These are phyloP conservation scores for Termitomyces sp. DNA, from an alignment of 768 basidiomycete genomes.

Conservation along the genomic window DNA sequence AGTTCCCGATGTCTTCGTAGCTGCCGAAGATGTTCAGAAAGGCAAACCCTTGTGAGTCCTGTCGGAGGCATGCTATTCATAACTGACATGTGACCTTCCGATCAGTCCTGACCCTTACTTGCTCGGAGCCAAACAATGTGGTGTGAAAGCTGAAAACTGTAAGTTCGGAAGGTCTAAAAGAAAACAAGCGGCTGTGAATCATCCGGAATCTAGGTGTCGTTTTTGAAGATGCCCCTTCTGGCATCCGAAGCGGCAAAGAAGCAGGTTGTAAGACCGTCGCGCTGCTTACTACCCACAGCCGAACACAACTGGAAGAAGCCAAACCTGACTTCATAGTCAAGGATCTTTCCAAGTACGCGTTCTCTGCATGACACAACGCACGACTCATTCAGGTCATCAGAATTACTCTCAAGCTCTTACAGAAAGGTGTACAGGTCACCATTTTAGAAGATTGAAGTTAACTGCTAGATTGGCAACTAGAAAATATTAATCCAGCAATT, in stretches of 20 bases:
- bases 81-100: not conserved
- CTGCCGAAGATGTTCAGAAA: conserved; percentile 73
- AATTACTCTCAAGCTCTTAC: conserved; percentile 24
- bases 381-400: conserved; percentile 14
- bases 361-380: not conserved
- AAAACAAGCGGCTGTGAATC: not conserved
- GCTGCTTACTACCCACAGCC: conserved; percentile 73
- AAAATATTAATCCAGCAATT: not conserved
- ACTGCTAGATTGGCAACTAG: not conserved
- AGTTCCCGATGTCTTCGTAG: conserved; percentile 69
- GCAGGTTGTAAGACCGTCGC: conserved; percentile 85
- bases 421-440: conserved; percentile 41
- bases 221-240: conserved; percentile 88
- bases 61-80: not conserved
- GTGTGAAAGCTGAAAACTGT: conserved; percentile 61
- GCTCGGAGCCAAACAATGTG: conserved; percentile 69
- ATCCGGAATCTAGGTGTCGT: conserved; percentile 54
- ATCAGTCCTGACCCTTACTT: conserved; percentile 85
- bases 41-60: conserved; percentile 71
- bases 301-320: conserved; percentile 59
- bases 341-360: conserved; percentile 59
- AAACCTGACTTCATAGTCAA: conserved; percentile 64
- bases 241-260: conserved; percentile 70
- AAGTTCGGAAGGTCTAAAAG: conserved; percentile 9
- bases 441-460: conserved; percentile 26